Percentiles rank a stretch among this genome's conserved stretches.
phyloP scores from a whole-genome alignment of 2,329 filamentous ascomycete species.

The Ilyonectria destructans region DNA sequence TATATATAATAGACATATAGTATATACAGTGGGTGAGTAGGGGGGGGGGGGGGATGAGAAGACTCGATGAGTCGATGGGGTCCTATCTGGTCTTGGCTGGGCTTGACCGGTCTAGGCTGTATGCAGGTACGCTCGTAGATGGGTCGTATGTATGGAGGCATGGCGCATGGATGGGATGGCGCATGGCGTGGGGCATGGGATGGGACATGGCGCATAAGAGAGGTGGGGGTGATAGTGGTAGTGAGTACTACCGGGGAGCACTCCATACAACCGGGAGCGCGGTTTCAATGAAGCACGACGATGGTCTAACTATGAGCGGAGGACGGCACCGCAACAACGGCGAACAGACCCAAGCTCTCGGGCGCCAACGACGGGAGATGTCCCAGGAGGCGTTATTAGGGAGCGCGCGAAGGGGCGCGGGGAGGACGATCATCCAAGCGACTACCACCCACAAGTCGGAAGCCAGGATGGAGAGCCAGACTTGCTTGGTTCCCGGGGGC shows the following conservation, averaged over 20 bases:
- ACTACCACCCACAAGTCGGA: background rate
- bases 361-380: background rate
- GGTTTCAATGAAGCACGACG: background rate
- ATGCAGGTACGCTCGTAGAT: conserved; percentile 25
- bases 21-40: conserved; percentile 7
- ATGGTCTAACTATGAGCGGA: background rate
- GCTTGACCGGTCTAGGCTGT: conserved; percentile 9
- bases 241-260: background rate
- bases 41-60: background rate
- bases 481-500: background rate
- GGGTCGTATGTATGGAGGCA: conserved; percentile 12
- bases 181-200: background rate
- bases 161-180: background rate
- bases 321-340: background rate
- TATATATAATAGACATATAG: conserved; percentile 14
- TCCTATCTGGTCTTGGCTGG: background rate
- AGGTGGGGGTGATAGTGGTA: background rate
- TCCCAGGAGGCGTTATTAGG: background rate
- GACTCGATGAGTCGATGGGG: background rate
- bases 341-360: background rate
- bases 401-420: background rate
- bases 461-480: background rate
- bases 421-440: background rate
- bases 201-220: conserved; percentile 12
- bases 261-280: background rate